Evolutionary conservation across 768 basidiomycete species (phyloP).

Genomic region (Collybia sp.): DNA sequence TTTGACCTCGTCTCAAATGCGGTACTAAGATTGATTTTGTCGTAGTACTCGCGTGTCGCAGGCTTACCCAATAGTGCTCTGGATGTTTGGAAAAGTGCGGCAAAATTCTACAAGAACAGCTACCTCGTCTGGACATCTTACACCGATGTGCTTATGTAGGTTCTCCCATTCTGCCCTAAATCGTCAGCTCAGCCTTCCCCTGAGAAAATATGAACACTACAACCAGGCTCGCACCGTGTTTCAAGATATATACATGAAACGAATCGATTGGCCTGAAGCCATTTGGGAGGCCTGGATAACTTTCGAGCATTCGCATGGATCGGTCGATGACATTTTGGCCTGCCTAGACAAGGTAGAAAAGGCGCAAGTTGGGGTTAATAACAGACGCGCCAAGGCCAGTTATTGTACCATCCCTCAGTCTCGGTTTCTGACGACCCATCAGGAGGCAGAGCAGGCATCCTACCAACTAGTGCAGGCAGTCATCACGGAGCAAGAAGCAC

Average conservation of each 20-base stretch:
- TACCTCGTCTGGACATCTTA: constrained; percentile 76
- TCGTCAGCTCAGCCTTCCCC: constrained; percentile 1
- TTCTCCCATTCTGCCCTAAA: constrained; percentile 3
- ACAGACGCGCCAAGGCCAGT: constrained; percentile 58
- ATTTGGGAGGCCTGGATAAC: constrained; percentile 86
- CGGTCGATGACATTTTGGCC: constrained; percentile 58
- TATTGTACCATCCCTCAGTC: background rate
- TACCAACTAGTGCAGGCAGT: constrained; percentile 45
- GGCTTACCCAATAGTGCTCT: constrained; percentile 52
- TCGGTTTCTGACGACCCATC: background rate
- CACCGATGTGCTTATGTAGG: constrained; percentile 71
- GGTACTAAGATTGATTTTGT: background rate
- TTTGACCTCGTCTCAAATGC: background rate
- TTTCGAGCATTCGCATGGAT: constrained; percentile 86
- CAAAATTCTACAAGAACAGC: constrained; percentile 63
- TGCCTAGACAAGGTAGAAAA: constrained; percentile 62
- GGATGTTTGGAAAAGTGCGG: constrained; percentile 60
- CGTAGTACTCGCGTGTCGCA: constrained; percentile 42
- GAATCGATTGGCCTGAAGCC: constrained; percentile 93
- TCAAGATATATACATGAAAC: constrained; percentile 58
- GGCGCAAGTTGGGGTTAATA: constrained; percentile 58
- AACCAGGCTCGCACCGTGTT: constrained; percentile 66
- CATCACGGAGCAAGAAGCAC: constrained; percentile 30
- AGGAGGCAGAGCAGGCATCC: constrained; percentile 62
- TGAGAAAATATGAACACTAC: constrained; percentile 47